A percentile compares a stretch with the other conserved stretches of the same genome.
These are phyloP conservation scores for Plectosphaerella plurivora DNA, from an alignment of 2,329 filamentous ascomycete genomes.

Conservation along the genomic window DNA sequence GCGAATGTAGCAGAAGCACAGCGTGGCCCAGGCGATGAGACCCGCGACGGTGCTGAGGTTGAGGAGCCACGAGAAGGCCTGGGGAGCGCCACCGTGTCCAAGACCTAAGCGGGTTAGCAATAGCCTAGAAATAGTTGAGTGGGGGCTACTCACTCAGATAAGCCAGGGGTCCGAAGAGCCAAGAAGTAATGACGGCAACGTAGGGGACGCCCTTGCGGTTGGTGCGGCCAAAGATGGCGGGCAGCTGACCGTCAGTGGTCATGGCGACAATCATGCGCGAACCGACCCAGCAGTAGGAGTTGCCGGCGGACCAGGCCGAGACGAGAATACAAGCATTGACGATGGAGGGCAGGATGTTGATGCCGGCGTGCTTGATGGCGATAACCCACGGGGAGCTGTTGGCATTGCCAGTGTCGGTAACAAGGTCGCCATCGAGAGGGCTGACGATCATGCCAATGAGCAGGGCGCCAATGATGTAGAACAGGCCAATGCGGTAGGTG, in stretches of 20 bases:
- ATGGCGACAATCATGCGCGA: slow-evolving; percentile 6
- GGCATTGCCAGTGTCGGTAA: slow-evolving; percentile 30
- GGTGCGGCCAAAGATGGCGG: slow-evolving; percentile 31
- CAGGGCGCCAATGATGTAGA: slow-evolving; percentile 16
- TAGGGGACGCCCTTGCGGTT: slow-evolving; percentile 37
- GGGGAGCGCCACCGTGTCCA: slow-evolving; percentile 7
- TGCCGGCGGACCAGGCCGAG: slow-evolving; percentile 65
- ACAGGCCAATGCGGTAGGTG: slow-evolving; percentile 17
- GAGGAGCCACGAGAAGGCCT: slow-evolving; percentile 36
- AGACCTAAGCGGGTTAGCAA: neutral
- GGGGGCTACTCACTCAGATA: slow-evolving; percentile 24
- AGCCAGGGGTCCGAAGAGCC: slow-evolving; percentile 33
- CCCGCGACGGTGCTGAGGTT: slow-evolving; percentile 64
- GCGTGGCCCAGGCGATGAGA: slow-evolving; percentile 45
- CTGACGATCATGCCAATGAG: slow-evolving; percentile 16
- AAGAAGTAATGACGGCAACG: slow-evolving; percentile 29
- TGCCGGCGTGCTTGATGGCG: slow-evolving; percentile 42
- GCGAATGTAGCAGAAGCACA: slow-evolving; percentile 1
- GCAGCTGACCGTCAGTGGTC: slow-evolving; percentile 14
- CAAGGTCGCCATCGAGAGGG: slow-evolving; percentile 13
- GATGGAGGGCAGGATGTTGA: slow-evolving; percentile 44
- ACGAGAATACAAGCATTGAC: slow-evolving; percentile 64
- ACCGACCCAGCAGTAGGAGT: slow-evolving; percentile 54
- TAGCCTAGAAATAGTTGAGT: neutral
- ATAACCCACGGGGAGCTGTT: slow-evolving; percentile 46